Evolutionary conservation across 1,284 basidiomycete genomes (phyloP).

Genomic region (Ceratobasidium sp.): DNA sequence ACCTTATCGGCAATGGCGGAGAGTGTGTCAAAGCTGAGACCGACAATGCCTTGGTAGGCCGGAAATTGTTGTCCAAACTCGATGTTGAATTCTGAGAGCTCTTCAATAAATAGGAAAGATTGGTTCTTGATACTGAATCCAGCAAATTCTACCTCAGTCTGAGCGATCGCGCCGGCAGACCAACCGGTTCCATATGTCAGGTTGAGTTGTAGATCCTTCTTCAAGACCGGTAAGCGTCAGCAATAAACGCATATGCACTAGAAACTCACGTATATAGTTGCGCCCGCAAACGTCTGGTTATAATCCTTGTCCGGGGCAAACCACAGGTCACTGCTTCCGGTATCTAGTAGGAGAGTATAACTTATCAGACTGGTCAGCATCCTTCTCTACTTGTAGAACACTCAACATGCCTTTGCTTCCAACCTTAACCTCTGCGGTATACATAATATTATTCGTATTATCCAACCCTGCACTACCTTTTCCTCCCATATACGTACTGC

Average conservation of each 20-base stretch:
- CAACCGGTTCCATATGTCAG: conserved; percentile 25
- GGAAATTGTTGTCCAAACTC: neutral
- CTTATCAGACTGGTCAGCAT: neutral
- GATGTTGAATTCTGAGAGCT: neutral
- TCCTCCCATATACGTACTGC: conserved; percentile 2
- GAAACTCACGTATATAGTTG: conserved; percentile 6
- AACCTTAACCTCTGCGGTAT: conserved; percentile 1
- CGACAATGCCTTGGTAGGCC: conserved; percentile 21
- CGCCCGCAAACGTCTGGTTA: conserved; percentile 4
- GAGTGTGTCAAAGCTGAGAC: conserved; percentile 26
- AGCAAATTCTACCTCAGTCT: conserved; percentile 8
- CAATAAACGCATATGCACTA: neutral
- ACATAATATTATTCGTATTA: neutral
- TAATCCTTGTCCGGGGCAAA: neutral
- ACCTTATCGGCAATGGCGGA: conserved; percentile 6
- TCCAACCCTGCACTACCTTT: neutral
- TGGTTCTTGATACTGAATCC: conserved; percentile 33
- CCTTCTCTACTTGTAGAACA: neutral
- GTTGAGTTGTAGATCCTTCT: conserved; percentile 11
- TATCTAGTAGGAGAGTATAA: conserved; percentile 24
- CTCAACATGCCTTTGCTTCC: neutral
- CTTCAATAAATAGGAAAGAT: conserved; percentile 6
- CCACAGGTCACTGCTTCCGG: conserved; percentile 31
- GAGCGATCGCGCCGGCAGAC: conserved; percentile 13
- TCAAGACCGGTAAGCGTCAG: neutral